Evolutionary conservation across 139 green algal species (phyloP).

Genomic region (Chlamydomonas sphaeroides): DNA sequence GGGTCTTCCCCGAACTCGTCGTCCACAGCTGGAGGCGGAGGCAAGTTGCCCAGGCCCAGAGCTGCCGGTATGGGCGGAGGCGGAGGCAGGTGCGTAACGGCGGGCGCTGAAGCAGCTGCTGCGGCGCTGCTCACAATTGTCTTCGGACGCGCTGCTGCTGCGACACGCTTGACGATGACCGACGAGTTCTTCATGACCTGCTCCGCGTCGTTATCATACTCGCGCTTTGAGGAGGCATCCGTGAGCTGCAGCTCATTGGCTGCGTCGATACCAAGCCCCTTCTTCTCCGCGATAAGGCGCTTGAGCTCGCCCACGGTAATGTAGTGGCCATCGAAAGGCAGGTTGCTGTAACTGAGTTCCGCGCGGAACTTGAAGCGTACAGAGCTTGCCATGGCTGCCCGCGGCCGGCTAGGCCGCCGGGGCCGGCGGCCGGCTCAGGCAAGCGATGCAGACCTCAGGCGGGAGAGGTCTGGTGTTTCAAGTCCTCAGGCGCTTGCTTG

Average conservation of each 20-base stretch:
- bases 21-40: background rate
- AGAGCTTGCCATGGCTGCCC: conserved; percentile 25
- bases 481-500: too few species aligned
- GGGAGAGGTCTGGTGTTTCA: too few species aligned
- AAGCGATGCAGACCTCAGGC: too few species aligned
- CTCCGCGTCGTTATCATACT: conserved; percentile 72
- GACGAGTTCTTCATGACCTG: conserved; percentile 71
- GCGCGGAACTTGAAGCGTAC: conserved; percentile 82
- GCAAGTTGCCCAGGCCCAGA: background rate
- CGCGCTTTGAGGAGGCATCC: conserved; percentile 63
- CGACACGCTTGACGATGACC: conserved; percentile 76
- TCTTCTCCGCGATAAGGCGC: conserved; percentile 80
- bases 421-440: too few species aligned
- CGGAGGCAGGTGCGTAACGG: too few species aligned
- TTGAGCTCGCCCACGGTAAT: conserved; percentile 84
- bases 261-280: conserved; percentile 72
- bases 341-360: conserved; percentile 59
- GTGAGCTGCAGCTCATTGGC: conserved; percentile 71
- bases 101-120: conserved; percentile 7
- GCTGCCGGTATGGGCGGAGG: too few species aligned
- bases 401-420: too few species aligned
- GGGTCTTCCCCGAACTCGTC: conserved; percentile 65
- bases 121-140: conserved; percentile 10
- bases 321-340: conserved; percentile 81
- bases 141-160: conserved; percentile 30